Evolutionary conservation across 495 filamentous ascomycete species (phyloP), one percentile per base, ranked within the genome.

Genomic region (Aeminium ludgeri): DNA sequence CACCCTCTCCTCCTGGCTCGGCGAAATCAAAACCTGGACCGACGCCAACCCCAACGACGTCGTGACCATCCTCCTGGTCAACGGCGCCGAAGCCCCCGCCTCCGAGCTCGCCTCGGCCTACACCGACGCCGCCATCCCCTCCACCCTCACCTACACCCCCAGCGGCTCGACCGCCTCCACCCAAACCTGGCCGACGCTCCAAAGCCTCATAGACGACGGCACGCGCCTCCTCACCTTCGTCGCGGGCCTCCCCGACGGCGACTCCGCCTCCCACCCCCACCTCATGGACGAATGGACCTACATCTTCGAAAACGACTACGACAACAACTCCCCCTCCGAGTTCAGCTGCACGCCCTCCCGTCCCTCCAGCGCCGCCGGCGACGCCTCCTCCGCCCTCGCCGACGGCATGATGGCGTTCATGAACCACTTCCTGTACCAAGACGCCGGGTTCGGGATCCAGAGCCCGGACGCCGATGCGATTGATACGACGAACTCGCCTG

Each of bases 281-380:
- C 53, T 63, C 23, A 45, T 63, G 48, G 46, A 61, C 48, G 56
- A 63, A 40, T 63, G 58, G 40, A 52, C 43, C 18, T 58, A 51
- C 52, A 46, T 63, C 34, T 63, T 61, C 50, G 60, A 63, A 41
- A 61, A 55, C 38, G 29, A 36, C 36, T 63, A 55, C 51, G 48
- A 59, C 18, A 57, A 49, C 40, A 47, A 43, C 10, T 20, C 28
- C 5, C 50, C 54, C 6, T 36, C 48, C 6, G 41, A 53, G 40
- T 61, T 54, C 52, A 40, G 41, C 20, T 63, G 59, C 45, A 41
- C 30, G n/a, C 46, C 55, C 12, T 36, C 50, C 37, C 43, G 59
- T 5, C 59, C 59, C 2, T 40, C 51, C 10, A 25, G 42, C 11
- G 39, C 55, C 12, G 42, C 20, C 6, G 45, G 29, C 11, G 23